Base-by-base conservation (phyloP, 2,329 filamentous ascomycete species). In the Diaporthe capsici region DNA sequence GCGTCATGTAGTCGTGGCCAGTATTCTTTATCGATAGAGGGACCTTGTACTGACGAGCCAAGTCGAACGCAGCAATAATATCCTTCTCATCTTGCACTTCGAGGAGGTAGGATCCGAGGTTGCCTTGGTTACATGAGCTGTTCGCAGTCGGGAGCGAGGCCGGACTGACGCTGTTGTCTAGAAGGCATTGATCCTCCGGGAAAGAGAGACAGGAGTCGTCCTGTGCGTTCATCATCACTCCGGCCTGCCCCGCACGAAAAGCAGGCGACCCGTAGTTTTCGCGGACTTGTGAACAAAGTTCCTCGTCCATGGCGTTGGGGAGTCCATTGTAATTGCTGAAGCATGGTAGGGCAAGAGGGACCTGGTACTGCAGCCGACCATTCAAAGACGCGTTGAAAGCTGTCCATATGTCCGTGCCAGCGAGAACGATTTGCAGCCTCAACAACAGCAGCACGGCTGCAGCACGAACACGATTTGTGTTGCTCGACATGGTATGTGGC, bases 1-100 rank as follows among this genome's bases (percentile, higher is more conserved):
- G 80, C 10, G 79, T 80, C 75, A 83, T 79, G 70, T 81, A 84
- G 57, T 84, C 83, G 72, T 84, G 82, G 4, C 83, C 83, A 55
- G 78, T 82, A 60, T 83, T 84, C 76, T 83, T 82, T 71, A 84
- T 80, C 10, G 78, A 80, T 3, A 82, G 78, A 13, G 80, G 78
- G 3, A 81, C 72, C 47, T 76, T 76, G 68, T 80, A 73, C 44
- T 77, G 77, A 49, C 80, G 77, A 63, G 81, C 76, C 20, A 79
- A 80, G 2, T 71, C 70, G 25, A 81, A 68, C 20, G 76, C 79
- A 12, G 74, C 76, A 4, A 47, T 60, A 37, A 82, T 71, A 31
- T 81, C 80, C 4, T 53, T 70, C n/a, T 72, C 74, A 42, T 57
- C 60, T 6, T 63, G 70, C 20, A 81, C 80, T 37, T 79, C 78